phyloP scores from a whole-genome alignment of 345 rosid species.

The Lumnitzera littorea region DNA sequence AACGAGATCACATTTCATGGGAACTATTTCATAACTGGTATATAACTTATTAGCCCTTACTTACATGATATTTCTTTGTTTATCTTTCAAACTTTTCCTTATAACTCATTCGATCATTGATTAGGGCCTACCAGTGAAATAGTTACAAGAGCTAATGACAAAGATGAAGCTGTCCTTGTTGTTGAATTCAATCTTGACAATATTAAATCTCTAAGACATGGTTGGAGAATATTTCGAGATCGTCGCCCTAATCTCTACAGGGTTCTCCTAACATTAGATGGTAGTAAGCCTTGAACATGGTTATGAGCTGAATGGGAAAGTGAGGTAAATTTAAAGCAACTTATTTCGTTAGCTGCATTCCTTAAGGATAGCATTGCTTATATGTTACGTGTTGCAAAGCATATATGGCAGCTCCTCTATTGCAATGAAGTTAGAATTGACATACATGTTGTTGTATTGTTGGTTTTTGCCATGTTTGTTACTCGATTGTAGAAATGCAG shows the following conservation, averaged over 20 bases:
- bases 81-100: background rate
- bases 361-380: no score
- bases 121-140: constrained; percentile 83
- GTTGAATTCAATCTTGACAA: constrained; percentile 70
- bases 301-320: background rate
- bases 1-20: constrained; percentile 82
- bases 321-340: no score
- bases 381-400: no score
- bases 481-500: no score
- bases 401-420: no score
- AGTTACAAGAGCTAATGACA: constrained; percentile 60
- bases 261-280: constrained; percentile 89
- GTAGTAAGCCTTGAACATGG: constrained; percentile 29
- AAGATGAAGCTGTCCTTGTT: constrained; percentile 68
- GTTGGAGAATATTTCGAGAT: constrained; percentile 94
- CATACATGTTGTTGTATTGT: no score
- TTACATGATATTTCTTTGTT: background rate
- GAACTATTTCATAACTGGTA: constrained; percentile 82
- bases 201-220: constrained; percentile 62
- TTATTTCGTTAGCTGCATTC: no score
- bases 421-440: no score
- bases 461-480: no score
- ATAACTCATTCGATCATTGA: constrained; percentile 1
- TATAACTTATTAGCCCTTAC: background rate
- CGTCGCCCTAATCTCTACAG: constrained; percentile 77